phyloP scores from a whole-genome alignment of 2,329 filamentous ascomycete genomes.

The Ilyonectria destructans region DNA sequence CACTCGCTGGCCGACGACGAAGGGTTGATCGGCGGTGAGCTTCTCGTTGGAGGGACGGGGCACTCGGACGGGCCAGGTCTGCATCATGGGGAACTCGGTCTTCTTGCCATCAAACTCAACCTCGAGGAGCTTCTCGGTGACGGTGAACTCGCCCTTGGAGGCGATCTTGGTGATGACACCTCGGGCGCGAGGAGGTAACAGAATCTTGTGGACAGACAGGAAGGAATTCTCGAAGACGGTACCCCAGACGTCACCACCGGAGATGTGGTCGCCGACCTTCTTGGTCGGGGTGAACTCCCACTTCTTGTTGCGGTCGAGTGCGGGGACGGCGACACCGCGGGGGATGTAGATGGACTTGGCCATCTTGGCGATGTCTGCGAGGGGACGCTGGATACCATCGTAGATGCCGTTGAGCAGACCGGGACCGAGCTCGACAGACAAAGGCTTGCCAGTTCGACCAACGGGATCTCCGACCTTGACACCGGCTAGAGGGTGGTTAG shows the following conservation, averaged over 20 bases:
- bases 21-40: constrained; percentile 88
- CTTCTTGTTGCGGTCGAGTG: constrained; percentile 91
- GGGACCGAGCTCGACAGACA: constrained; percentile 97
- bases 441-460: constrained; percentile 89
- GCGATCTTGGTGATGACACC: constrained; percentile 95
- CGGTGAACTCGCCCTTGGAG: constrained; percentile 91
- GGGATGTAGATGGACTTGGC: constrained; percentile 97
- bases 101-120: constrained; percentile 98
- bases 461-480: constrained; percentile 97
- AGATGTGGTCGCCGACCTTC: constrained; percentile 98
- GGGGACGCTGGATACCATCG: constrained; percentile 97
- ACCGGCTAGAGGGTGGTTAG: constrained; percentile 75
- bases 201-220: constrained; percentile 92
- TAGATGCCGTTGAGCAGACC: constrained; percentile 99
- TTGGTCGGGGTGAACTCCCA: constrained; percentile 95
- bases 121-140: constrained; percentile 94
- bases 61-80: constrained; percentile 97
- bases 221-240: constrained; percentile 97
- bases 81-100: constrained; percentile 97
- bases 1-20: constrained; percentile 97
- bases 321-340: constrained; percentile 89
- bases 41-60: constrained; percentile 94
- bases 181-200: constrained; percentile 90
- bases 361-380: constrained; percentile 84
- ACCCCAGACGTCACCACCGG: constrained; percentile 96